phyloP scores from a whole-genome alignment of 2,329 filamentous ascomycete genomes.

The Ambrosiella xylebori region DNA sequence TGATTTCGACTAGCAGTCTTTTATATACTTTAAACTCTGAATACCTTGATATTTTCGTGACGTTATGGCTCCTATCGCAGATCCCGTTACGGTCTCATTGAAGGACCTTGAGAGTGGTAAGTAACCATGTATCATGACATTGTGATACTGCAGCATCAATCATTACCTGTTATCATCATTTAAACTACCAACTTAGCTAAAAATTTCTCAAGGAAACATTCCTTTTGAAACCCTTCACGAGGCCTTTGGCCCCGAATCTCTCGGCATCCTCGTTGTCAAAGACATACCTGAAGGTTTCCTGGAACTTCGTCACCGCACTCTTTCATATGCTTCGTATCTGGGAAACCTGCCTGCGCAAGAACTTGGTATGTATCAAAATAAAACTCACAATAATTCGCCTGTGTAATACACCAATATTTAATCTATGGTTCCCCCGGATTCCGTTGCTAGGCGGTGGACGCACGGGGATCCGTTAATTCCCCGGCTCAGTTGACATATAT shows the following conservation, averaged over 20 bases:
- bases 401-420: neutral
- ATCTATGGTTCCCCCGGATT: neutral
- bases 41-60: neutral
- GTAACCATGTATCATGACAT: constrained; percentile 13
- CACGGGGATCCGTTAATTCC: constrained; percentile 3
- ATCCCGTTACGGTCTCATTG: constrained; percentile 45
- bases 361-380: constrained; percentile 37
- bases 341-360: constrained; percentile 58
- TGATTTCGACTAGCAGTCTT: neutral
- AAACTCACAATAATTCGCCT: neutral
- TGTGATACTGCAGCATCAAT: neutral
- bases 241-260: constrained; percentile 77
- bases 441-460: neutral
- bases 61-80: constrained; percentile 21
- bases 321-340: constrained; percentile 80
- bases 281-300: constrained; percentile 60
- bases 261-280: constrained; percentile 88
- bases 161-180: neutral
- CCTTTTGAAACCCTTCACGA: constrained; percentile 51
- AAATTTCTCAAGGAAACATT: constrained; percentile 36
- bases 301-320: constrained; percentile 51
- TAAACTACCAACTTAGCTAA: constrained; percentile 7
- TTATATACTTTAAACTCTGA: neutral
- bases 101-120: constrained; percentile 41
- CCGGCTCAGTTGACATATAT: neutral